These are phyloP conservation scores for Wilcoxina mikolae DNA, from an alignment of 495 filamentous ascomycete genomes.

Conservation along the genomic window DNA sequence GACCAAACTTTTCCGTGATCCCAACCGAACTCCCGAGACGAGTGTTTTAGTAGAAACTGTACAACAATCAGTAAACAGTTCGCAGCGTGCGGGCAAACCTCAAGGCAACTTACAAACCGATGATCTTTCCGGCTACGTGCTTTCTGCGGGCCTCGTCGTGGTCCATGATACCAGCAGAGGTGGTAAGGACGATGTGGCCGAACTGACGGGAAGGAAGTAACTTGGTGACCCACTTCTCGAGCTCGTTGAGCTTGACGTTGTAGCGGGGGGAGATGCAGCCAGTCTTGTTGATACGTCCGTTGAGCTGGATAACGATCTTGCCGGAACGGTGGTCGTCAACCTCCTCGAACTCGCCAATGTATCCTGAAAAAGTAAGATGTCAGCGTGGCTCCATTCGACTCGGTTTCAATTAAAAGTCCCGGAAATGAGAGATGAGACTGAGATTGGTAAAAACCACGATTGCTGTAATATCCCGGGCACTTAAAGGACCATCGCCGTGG, in stretches of 20 bases:
- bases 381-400: neutral
- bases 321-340: constrained; percentile 97
- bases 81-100: no score
- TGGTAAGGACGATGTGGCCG: constrained; percentile 96
- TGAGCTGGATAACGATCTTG: constrained; percentile 95
- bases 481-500: constrained; percentile 97
- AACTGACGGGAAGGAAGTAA: constrained; percentile 98
- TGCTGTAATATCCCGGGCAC: constrained; percentile 99
- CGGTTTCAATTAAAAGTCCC: neutral
- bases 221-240: constrained; percentile 99
- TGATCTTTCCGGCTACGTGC: constrained; percentile 41
- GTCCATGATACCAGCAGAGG: constrained; percentile 98
- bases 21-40: neutral
- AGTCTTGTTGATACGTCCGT: constrained; percentile 92
- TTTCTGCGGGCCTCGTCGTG: constrained; percentile 98
- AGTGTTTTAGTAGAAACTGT: neutral
- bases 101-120: constrained; percentile 26
- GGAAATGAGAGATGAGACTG: neutral
- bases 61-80: no score
- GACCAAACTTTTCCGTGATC: neutral
- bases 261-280: constrained; percentile 97
- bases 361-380: constrained; percentile 47
- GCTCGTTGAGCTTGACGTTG: constrained; percentile 90
- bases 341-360: constrained; percentile 99
- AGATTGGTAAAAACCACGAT: constrained; percentile 34